Evolutionary conservation across 345 rosid genomes (phyloP), one percentile per base, ranked within the genome.

Genomic region (Lepidium aucheri): DNA sequence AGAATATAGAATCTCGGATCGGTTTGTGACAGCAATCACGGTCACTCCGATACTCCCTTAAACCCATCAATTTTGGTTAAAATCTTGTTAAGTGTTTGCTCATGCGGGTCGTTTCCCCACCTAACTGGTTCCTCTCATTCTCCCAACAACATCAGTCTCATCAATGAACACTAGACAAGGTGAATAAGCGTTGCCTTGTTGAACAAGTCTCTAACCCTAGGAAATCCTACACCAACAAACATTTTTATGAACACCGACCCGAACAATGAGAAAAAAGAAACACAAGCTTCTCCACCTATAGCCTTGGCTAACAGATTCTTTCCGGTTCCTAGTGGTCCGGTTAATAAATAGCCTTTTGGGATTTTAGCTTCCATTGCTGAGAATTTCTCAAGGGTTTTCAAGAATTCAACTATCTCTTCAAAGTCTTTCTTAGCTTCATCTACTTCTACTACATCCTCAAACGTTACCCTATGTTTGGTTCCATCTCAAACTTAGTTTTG

Each of bases 341-440:
- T 74, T 53, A 87, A 56, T 10, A 87, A 83, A 33, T 85, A 84
- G 0, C 89, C 90, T 72, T 80, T 87, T 0, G 94, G 91, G 66
- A 90, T 87, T 67, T 53, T 82, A 5, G 94, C 94, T 8, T 91
- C 94, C 12, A 85, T 68, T 8, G 85, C 84, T 3, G 85, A 20
- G 74, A 89, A 87, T 63, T 87, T 89, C 51, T 86, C 88, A 1
- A 88, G 91, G 6, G 76, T 85, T 67, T 22, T 78, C 30, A 86
- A 60, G 77, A 89, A 89, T 59, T 86, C 84, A 11, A 89, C 94
- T 41, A 87, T 77, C 74, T 87, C 94, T 59, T 82, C 82, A 61
- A 85, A 84, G 60, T 90, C 97, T 76, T 87, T 84, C 72, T 84
- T 87, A n/a, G 87, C 96, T 82, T 90, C 94, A 60, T 87, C 97